A percentile compares a stretch with the other conserved stretches of the same genome.
Evolutionary conservation across 2,329 filamentous ascomycete species (phyloP).

Genomic region (Stagonosporopsis cucurbitacearum): DNA sequence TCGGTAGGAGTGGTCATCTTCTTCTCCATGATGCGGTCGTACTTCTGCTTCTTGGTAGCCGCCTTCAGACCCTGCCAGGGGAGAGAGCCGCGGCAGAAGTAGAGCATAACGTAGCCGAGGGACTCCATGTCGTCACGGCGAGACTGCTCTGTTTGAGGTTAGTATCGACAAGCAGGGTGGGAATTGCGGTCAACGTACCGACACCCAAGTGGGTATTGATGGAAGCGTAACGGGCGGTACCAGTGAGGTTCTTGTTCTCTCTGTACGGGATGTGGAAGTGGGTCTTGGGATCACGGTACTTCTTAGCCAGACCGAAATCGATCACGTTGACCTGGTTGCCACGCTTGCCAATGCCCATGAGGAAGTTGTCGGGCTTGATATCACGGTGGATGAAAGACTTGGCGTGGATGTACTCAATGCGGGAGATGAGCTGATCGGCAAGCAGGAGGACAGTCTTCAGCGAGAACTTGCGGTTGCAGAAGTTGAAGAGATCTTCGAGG

Average conservation of each 20-base stretch:
- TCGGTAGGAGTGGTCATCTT: constrained; percentile 99
- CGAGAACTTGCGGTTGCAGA: constrained; percentile 99
- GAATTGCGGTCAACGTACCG: constrained; percentile 58
- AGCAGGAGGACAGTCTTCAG: constrained; percentile 96
- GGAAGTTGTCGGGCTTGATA: constrained; percentile 99
- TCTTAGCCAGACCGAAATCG: constrained; percentile 98
- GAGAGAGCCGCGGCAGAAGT: constrained; percentile 98
- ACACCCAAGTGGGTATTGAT: constrained; percentile 99
- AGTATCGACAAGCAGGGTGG: constrained; percentile 12
- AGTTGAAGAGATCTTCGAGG: constrained; percentile 99
- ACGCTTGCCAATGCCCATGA: constrained; percentile 99
- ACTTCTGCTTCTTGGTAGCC: constrained; percentile 99
- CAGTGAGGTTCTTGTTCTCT: constrained; percentile 99
- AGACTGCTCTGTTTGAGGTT: constrained; percentile 76
- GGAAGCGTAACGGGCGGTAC: constrained; percentile 96
- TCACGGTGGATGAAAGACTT: constrained; percentile 99
- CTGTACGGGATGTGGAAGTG: constrained; percentile 99
- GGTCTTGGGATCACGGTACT: constrained; percentile 99
- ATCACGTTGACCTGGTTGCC: constrained; percentile 99
- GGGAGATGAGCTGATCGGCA: constrained; percentile 97
- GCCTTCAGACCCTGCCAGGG: constrained; percentile 99
- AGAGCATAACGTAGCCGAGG: constrained; percentile 98
- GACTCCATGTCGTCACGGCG: constrained; percentile 99
- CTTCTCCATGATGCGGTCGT: constrained; percentile 99
- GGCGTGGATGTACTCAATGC: constrained; percentile 99